Evolutionary conservation across 345 rosid genomes (phyloP).

Genomic region (Citrus hindsii): DNA sequence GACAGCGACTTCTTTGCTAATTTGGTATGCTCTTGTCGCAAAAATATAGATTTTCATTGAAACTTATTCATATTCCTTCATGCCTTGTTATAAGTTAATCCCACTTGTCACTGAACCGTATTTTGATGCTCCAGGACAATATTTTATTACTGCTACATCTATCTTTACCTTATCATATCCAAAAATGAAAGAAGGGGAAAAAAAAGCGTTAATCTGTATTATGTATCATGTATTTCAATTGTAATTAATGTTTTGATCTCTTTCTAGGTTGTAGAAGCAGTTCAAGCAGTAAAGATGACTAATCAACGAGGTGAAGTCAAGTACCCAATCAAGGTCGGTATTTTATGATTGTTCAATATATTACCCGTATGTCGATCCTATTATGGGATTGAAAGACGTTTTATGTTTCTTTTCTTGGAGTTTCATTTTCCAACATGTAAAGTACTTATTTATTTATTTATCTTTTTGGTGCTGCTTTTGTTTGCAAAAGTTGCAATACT

Average conservation of each 20-base stretch:
- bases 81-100: not conserved
- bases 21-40: constrained; percentile 45
- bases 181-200: too few relatives aligned
- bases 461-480: not conserved
- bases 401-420: not conserved
- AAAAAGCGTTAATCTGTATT: not conserved
- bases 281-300: constrained; percentile 83
- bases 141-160: not conserved
- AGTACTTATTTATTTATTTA: not conserved
- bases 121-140: too few relatives aligned
- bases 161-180: not conserved
- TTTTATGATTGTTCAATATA: not conserved
- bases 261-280: constrained; percentile 86
- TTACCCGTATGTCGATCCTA: not conserved
- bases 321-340: constrained; percentile 90
- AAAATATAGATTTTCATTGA: not conserved
- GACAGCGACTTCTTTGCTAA: constrained; percentile 95
- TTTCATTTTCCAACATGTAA: not conserved
- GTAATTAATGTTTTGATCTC: constrained; percentile 7
- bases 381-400: not conserved
- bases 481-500: not conserved
- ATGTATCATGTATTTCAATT: not conserved
- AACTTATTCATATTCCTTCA: not conserved
- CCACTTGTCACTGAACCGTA: not conserved
- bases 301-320: constrained; percentile 82